Evolutionary conservation across 2,329 filamentous ascomycete genomes (phyloP), one percentile per base, ranked within the genome.

Genomic region (Pseudogymnoascus sp.): DNA sequence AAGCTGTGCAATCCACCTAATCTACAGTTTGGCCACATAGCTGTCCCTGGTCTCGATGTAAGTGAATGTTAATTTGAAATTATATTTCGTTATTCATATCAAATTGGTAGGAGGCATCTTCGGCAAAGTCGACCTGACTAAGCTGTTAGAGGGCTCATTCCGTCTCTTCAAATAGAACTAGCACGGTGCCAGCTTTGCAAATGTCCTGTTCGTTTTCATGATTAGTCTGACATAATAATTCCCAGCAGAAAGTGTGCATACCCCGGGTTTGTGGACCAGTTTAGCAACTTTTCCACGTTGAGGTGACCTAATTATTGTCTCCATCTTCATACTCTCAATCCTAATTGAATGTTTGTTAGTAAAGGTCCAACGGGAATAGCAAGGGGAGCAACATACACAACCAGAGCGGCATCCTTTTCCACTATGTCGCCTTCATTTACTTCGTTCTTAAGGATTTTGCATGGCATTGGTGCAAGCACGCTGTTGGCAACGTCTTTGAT

Each of bases 401-500:
- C 90, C 64, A 99, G 78, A 6, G 91, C 86, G 63, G 93, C 87
- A 53, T 93, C 93, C 78, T 93, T 96, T 73, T 87, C 86, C 14
- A 99, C 95, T 56, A 76, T 77, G 67, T 96, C 86, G 0, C 95
- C 95, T 69, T 91, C 91, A 28, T 82, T 78, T 0, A 97, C 91
- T 75, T 96, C 90, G 59, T 97, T 95, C 68, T 91, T 86, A 66
- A 99, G 78, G 26, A 99, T 89, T 78, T 98, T 98, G 78, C 95
- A 98, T 1, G 95, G 95, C 95, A 99, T 99, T 0, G 95, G 95
- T 22, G 95, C 91, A 24, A 90, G 82, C 1, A 98, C 91, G 61
- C 89, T 95, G 65, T 93, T 93, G 6, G 87, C 82, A 0, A 84
- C 83, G 71, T 96, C 91, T 74, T 91, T 93, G 66, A 90, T 78